A percentile compares a stretch with the other conserved stretches of the same genome.
Evolutionary conservation across 2,329 filamentous ascomycete genomes (phyloP).

Genomic region (Aspergillus puulaauensis): DNA sequence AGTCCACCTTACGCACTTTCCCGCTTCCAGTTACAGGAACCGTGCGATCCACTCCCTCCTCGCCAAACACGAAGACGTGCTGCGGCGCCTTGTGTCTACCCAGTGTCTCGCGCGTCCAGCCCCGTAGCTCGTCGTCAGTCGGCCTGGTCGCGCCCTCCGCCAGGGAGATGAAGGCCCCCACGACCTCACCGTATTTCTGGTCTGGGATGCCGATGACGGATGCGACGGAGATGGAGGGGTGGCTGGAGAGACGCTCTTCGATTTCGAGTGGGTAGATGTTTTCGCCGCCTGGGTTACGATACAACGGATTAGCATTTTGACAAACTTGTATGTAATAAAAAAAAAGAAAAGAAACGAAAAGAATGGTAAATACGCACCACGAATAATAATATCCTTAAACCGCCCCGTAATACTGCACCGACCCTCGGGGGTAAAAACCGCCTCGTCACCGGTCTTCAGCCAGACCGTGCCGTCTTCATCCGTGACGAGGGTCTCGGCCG

Average conservation of each 20-base stretch:
- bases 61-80: constrained; percentile 74
- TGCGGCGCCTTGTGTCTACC: constrained; percentile 68
- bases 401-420: constrained; percentile 73
- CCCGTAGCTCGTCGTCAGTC: constrained; percentile 55
- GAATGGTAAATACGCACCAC: constrained; percentile 45
- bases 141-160: constrained; percentile 37
- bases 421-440: constrained; percentile 54
- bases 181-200: constrained; percentile 71
- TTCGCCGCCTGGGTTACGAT: constrained; percentile 56
- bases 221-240: constrained; percentile 62
- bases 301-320: not conserved
- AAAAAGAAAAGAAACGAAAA: not conserved
- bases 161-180: constrained; percentile 59
- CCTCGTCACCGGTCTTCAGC: constrained; percentile 65
- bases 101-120: constrained; percentile 62
- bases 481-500: constrained; percentile 67
- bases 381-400: constrained; percentile 78
- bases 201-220: constrained; percentile 70
- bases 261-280: constrained; percentile 75
- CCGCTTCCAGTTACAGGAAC: constrained; percentile 70
- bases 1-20: constrained; percentile 64
- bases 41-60: constrained; percentile 51
- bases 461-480: constrained; percentile 60
- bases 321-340: not conserved
- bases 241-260: constrained; percentile 68